phyloP scores from a whole-genome alignment of 345 rosid genomes.

The Linum usitatissimum region DNA sequence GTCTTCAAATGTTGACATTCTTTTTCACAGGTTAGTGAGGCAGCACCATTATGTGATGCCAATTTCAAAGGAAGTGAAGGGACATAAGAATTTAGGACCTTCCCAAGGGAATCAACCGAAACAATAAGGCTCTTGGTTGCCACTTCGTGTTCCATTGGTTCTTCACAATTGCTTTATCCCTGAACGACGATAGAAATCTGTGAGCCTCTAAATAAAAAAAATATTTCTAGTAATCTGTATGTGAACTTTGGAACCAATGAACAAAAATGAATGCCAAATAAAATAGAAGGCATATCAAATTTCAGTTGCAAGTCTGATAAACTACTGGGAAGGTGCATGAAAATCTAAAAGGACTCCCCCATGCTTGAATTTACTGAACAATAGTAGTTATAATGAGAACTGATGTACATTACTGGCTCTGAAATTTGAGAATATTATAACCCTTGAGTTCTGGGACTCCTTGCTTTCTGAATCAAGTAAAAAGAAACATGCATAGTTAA shows the following conservation, averaged over 20 bases:
- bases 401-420: slow-evolving; percentile 22
- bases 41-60: slow-evolving; percentile 13
- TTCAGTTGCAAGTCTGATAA: no score
- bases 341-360: neutral
- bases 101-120: slow-evolving; percentile 57
- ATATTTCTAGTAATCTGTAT: neutral
- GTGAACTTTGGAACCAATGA: neutral
- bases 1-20: slow-evolving; percentile 14
- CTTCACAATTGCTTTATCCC: slow-evolving; percentile 41
- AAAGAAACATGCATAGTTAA: neutral
- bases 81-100: slow-evolving; percentile 46
- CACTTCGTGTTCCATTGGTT: slow-evolving; percentile 18
- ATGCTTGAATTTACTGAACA: neutral
- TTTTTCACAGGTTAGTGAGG: slow-evolving; percentile 15
- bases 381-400: neutral
- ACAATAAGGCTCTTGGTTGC: slow-evolving; percentile 23
- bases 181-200: slow-evolving; percentile 22
- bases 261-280: neutral
- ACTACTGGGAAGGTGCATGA: no score
- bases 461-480: slow-evolving; percentile 46
- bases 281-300: no score
- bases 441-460: slow-evolving; percentile 67
- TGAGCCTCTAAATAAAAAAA: neutral
- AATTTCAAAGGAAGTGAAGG: slow-evolving; percentile 37
- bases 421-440: slow-evolving; percentile 89